Percentiles rank a stretch among this genome's conserved stretches.
phyloP scores from a whole-genome alignment of 1,284 basidiomycete genomes.

The Pseudozyma pruni region DNA sequence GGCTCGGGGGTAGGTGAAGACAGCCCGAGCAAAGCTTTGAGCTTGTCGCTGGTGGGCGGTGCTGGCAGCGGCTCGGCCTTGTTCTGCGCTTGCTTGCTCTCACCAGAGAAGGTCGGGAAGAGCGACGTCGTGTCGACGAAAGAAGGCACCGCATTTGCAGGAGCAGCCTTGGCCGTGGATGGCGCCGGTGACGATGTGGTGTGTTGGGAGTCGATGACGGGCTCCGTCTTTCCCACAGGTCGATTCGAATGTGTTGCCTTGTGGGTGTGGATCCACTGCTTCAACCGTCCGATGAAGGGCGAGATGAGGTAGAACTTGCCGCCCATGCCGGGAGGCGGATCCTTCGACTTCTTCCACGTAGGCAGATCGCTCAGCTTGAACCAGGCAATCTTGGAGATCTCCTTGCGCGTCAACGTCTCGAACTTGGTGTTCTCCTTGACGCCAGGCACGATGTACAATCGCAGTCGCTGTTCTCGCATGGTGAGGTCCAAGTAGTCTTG shows the following conservation, averaged over 20 bases:
- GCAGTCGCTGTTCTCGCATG: slow-evolving; percentile 88
- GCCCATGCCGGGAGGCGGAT: slow-evolving; percentile 69
- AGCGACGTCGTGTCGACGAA: slow-evolving; percentile 42
- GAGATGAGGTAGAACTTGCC: slow-evolving; percentile 94
- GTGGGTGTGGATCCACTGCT: slow-evolving; percentile 64
- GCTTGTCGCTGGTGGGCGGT: slow-evolving; percentile 49
- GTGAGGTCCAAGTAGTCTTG: slow-evolving; percentile 82
- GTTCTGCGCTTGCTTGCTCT: slow-evolving; percentile 11
- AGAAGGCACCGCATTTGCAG: slow-evolving; percentile 20
- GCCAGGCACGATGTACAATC: slow-evolving; percentile 88
- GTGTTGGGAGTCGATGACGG: slow-evolving; percentile 13
- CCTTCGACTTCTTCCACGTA: slow-evolving; percentile 86
- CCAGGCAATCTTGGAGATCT: slow-evolving; percentile 99
- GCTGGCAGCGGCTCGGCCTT: slow-evolving; percentile 41
- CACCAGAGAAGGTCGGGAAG: slow-evolving; percentile 37
- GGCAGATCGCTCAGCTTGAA: slow-evolving; percentile 89
- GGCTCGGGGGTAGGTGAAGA: slow-evolving; percentile 31
- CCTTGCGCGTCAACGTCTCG: slow-evolving; percentile 93
- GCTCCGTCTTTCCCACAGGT: slow-evolving; percentile 17
- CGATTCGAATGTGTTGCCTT: slow-evolving; percentile 51
- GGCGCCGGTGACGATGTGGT: slow-evolving; percentile 11
- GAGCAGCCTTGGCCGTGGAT: slow-evolving; percentile 12
- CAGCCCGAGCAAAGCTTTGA: slow-evolving; percentile 54
- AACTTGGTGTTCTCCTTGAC: slow-evolving; percentile 91
- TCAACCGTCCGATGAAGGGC: slow-evolving; percentile 78